These are phyloP conservation scores for Lentinula detonsa DNA, from an alignment of 768 basidiomycete genomes.

Conservation along the genomic window DNA sequence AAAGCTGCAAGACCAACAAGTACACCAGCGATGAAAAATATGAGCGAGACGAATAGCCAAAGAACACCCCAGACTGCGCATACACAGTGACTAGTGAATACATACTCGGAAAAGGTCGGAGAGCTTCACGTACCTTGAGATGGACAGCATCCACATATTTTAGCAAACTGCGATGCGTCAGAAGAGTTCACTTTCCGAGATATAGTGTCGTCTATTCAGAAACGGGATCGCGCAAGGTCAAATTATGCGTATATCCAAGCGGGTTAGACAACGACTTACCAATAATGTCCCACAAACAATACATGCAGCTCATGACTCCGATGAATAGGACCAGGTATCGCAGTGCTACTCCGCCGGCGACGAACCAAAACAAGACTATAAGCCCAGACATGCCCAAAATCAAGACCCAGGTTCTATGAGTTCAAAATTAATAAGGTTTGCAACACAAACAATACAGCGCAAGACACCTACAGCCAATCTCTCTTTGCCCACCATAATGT, in stretches of 20 bases:
- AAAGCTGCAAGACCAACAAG: slow-evolving; percentile 76
- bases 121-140: slow-evolving; percentile 51
- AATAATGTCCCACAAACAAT: slow-evolving; percentile 84
- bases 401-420: slow-evolving; percentile 64
- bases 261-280: slow-evolving; percentile 31
- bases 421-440: background rate
- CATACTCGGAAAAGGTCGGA: background rate
- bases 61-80: slow-evolving; percentile 81
- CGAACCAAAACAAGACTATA: slow-evolving; percentile 81
- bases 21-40: slow-evolving; percentile 71
- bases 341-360: slow-evolving; percentile 65
- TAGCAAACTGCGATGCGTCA: slow-evolving; percentile 81
- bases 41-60: slow-evolving; percentile 72
- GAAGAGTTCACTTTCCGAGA: slow-evolving; percentile 81
- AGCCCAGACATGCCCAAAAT: slow-evolving; percentile 77
- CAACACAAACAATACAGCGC: background rate
- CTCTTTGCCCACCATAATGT: slow-evolving; percentile 85
- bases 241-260: background rate
- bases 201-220: slow-evolving; percentile 67
- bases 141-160: slow-evolving; percentile 81
- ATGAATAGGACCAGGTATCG: slow-evolving; percentile 81
- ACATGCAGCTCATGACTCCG: slow-evolving; percentile 84
- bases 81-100: slow-evolving; percentile 4
- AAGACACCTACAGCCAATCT: slow-evolving; percentile 59
- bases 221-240: background rate